Evolutionary conservation across 1,284 basidiomycete species (phyloP).

Genomic region (Cutaneotrichosporon spelunceum): DNA sequence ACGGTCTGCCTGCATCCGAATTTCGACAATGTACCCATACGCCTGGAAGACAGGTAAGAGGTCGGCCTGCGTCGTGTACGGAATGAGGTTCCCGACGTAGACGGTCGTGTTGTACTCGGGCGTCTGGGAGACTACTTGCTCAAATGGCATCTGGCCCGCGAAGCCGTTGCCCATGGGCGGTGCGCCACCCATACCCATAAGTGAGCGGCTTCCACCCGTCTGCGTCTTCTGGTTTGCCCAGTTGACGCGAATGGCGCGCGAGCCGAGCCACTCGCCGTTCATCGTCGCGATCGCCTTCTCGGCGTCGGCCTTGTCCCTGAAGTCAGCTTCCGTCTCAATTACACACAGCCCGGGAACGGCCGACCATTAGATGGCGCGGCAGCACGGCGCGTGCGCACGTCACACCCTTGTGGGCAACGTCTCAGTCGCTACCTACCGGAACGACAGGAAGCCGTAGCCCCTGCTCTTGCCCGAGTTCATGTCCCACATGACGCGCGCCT

Average conservation of each 20-base stretch:
- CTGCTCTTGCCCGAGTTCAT: slow-evolving; percentile 96
- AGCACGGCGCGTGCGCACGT: neutral
- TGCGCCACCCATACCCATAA: slow-evolving; percentile 19
- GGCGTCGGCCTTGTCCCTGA: slow-evolving; percentile 93
- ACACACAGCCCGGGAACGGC: neutral
- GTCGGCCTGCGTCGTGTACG: slow-evolving; percentile 90
- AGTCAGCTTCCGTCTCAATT: slow-evolving; percentile 50
- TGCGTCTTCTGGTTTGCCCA: slow-evolving; percentile 98
- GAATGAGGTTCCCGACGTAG: slow-evolving; percentile 96
- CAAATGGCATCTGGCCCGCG: slow-evolving; percentile 82
- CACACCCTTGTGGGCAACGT: neutral
- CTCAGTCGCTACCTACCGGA: slow-evolving; percentile 42
- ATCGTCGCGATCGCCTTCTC: slow-evolving; percentile 97
- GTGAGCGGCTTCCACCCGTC: slow-evolving; percentile 56
- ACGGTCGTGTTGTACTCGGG: slow-evolving; percentile 91
- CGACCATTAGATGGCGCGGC: neutral
- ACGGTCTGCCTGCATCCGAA: slow-evolving; percentile 95
- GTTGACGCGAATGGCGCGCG: slow-evolving; percentile 95
- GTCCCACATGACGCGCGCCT: slow-evolving; percentile 99
- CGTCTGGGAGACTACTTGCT: slow-evolving; percentile 80
- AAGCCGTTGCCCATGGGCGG: slow-evolving; percentile 13
- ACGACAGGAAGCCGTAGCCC: slow-evolving; percentile 59
- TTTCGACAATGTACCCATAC: slow-evolving; percentile 95
- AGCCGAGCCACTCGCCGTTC: slow-evolving; percentile 99
- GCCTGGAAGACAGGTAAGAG: slow-evolving; percentile 88